Conservation (phyloP, 257 asterid genomes). For the Parsonsia alboflavescens region DNA sequence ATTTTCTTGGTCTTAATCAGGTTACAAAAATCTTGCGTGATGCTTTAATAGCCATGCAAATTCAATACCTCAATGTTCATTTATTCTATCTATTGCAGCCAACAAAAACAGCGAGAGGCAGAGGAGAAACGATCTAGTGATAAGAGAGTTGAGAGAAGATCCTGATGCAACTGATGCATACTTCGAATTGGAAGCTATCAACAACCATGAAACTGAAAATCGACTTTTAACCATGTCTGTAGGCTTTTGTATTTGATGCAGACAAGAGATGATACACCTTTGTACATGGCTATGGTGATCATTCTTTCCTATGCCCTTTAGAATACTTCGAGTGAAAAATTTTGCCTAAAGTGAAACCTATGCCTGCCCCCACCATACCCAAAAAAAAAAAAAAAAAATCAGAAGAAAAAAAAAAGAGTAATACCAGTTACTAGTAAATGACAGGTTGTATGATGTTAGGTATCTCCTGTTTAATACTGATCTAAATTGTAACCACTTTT, state of each 20-base stretch:
- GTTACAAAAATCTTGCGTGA: not conserved
- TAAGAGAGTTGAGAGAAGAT: slow-evolving; percentile 37
- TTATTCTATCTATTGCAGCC: slow-evolving; percentile 20
- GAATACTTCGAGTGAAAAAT: not conserved
- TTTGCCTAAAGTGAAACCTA: not conserved
- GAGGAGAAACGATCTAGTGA: slow-evolving; percentile 37
- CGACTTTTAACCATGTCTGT: not conserved
- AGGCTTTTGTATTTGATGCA: not conserved
- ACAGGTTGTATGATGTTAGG: not conserved
- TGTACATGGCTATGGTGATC: slow-evolving; percentile 9
- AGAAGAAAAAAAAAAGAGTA: too few relatives aligned
- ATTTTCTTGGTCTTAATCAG: too few relatives aligned
- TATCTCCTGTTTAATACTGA: not conserved
- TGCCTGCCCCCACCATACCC: too few relatives aligned
- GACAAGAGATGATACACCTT: not conserved
- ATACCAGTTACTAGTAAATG: not conserved
- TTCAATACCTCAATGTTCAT: not conserved
- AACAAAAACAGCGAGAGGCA: slow-evolving; percentile 37
- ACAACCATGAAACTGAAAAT: not conserved
- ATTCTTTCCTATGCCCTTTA: not conserved
- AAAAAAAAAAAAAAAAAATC: too few relatives aligned
- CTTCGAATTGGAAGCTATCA: slow-evolving; percentile 7
- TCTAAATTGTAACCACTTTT: not conserved
- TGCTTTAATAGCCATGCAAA: not conserved
- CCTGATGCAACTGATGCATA: slow-evolving; percentile 14